Evolutionary conservation across 352 stramenopile species (phyloP).

Genomic region (Pythium utonaiense): DNA sequence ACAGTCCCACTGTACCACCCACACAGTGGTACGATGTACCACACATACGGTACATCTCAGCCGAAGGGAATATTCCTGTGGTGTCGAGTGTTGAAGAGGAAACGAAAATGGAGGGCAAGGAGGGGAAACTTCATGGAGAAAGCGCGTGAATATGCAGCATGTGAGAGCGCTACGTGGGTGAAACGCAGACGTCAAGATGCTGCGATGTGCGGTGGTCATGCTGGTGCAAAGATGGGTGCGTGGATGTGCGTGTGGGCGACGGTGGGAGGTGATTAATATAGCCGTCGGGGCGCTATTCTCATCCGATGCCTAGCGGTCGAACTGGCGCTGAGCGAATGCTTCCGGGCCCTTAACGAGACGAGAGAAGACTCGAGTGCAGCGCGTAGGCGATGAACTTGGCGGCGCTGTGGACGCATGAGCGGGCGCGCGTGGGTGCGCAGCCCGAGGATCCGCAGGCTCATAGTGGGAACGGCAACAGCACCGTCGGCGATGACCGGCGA

Average conservation of each 20-base stretch:
- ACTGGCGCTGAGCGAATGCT: not conserved
- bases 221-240: no score
- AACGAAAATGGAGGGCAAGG: not conserved
- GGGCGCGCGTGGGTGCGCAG: slow-evolving; percentile 29
- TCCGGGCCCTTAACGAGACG: not conserved
- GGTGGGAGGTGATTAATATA: not conserved
- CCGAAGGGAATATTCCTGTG: not conserved
- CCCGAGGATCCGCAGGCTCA: slow-evolving; percentile 10
- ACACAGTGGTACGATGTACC: not conserved
- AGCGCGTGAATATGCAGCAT: not conserved
- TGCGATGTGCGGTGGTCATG: no score
- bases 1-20: not conserved
- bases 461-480: not conserved
- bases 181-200: no score
- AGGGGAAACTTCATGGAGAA: not conserved
- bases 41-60: not conserved
- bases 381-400: slow-evolving; percentile 40
- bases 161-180: no score
- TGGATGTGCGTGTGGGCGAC: no score
- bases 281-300: not conserved
- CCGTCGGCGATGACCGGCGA: slow-evolving; percentile 1
- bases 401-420: slow-evolving; percentile 52
- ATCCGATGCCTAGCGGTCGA: not conserved
- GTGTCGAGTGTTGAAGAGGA: not conserved
- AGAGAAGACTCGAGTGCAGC: not conserved